Percentiles rank a stretch among this genome's conserved stretches.
phyloP scores from a whole-genome alignment of 2,329 filamentous ascomycete genomes.

The Cladobotryum mycophilum region DNA sequence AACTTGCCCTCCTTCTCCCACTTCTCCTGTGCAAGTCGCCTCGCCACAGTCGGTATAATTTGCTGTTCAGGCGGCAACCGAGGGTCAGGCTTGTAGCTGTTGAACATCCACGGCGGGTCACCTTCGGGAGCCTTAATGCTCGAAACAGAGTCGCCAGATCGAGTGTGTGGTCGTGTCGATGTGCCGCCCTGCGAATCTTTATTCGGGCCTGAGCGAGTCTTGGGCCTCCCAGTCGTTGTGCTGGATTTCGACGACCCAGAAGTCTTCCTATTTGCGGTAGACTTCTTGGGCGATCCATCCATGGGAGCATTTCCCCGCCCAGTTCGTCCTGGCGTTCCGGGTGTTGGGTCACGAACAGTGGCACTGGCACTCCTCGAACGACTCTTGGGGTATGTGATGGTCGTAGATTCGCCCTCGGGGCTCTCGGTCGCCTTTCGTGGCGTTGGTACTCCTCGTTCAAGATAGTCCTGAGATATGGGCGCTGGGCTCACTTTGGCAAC shows the following conservation, averaged over 20 bases:
- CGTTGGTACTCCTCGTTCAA: conserved; percentile 67
- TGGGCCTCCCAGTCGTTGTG: conserved; percentile 46
- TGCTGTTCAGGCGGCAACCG: conserved; percentile 92
- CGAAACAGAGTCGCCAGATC: conserved; percentile 49
- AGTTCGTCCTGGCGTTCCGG: conserved; percentile 18
- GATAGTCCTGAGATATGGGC: conserved; percentile 63
- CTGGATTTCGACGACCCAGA: conserved; percentile 38
- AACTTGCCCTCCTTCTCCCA: conserved; percentile 91
- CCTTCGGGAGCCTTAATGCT: conserved; percentile 71
- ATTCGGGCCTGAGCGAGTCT: conserved; percentile 53
- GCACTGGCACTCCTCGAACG: conserved; percentile 66
- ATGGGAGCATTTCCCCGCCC: conserved; percentile 38
- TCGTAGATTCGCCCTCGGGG: conserved; percentile 45
- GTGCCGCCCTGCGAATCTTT: conserved; percentile 40
- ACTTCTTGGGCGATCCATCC: conserved; percentile 52
- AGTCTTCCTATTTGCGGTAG: conserved; percentile 35
- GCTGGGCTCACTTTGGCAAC: conserved; percentile 73
- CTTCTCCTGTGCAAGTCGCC: conserved; percentile 83
- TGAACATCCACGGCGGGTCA: conserved; percentile 90
- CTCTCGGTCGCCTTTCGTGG: conserved; percentile 52
- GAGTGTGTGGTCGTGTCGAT: conserved; percentile 52
- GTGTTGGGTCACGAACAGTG: conserved; percentile 32
- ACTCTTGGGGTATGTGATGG: conserved; percentile 53
- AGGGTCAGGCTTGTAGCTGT: conserved; percentile 93
- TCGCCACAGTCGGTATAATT: conserved; percentile 88